These are phyloP conservation scores for Pseudogymnoascus sp. DNA, from an alignment of 2,329 filamentous ascomycete species.

Conservation along the genomic window DNA sequence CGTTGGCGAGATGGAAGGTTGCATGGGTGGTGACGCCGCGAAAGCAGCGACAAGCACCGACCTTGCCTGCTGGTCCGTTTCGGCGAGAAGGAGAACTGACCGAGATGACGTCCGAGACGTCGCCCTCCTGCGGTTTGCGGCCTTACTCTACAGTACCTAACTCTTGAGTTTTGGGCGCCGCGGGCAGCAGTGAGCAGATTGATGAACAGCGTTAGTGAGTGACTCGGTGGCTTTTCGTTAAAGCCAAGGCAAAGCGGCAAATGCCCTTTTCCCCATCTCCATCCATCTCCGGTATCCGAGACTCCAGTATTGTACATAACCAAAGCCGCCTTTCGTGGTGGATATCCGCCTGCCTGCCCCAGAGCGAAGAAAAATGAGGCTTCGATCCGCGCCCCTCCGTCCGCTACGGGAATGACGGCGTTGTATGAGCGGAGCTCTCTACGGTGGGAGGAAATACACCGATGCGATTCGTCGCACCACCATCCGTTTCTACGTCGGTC, in stretches of 20 bases:
- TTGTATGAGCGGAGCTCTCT: background rate
- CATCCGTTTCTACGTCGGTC: background rate
- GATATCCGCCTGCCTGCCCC: background rate
- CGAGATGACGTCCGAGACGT: slow-evolving; percentile 1
- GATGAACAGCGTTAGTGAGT: background rate
- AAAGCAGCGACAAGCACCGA: background rate
- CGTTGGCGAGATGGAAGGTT: background rate
- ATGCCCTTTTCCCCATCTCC: background rate
- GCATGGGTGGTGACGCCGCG: slow-evolving; percentile 1
- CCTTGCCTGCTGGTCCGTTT: background rate
- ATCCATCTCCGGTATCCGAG: background rate
- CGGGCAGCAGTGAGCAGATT: too few species aligned
- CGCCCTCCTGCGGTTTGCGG: background rate
- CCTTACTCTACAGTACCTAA: background rate
- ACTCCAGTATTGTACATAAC: background rate
- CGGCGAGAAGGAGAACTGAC: background rate
- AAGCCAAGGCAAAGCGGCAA: background rate
- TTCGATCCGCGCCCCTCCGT: background rate
- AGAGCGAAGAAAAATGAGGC: background rate
- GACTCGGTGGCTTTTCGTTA: background rate
- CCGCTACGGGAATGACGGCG: background rate
- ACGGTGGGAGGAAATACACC: too few species aligned
- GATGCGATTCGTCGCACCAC: background rate
- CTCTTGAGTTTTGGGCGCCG: background rate
- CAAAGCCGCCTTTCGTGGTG: background rate